Base-by-base conservation (phyloP, 805 yeast genomes). In the Candida andamanensis region DNA sequence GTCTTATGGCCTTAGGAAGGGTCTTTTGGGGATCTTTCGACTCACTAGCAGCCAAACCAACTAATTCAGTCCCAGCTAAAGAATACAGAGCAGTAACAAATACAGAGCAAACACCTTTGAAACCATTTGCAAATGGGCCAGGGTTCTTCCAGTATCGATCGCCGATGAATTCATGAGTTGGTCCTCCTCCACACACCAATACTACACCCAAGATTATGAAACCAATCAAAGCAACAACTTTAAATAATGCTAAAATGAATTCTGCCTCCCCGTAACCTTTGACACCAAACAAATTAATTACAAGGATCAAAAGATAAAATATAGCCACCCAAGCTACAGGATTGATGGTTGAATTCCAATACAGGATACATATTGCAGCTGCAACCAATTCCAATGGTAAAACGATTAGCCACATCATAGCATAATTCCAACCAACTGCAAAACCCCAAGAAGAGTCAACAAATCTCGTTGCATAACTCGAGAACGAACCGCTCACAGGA, bases 1-100 rank as follows among this genome's bases (percentile, higher is more conserved):
- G 69, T 35, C 58, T 58, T 20, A 63, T 56, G 11, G 72, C 72
- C 28, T 49, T 54, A 10, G 72, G 72, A 33, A 65, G 49, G 2
- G 60, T 52, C 28, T 54, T 52, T 13, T 58, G 37, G 2, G 72
- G 72, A 41, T 65, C 56, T 23, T 49, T 52, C 3, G 64, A 56
- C 43, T 65, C 72, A 9, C 63, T 61, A 15, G 60, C 55, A 5
- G 67, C 61, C 29, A 60, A 50, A 8, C 63, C 66, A 15, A 59
- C 60, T 47, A 60, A 50, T 41, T 60, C 67, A 24, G 56, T 46
- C 10, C 67, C 67, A 2, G 62, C 65, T 22, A 60, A 47, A 17
- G 58, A 49, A 35, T 58, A 60, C 8, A 60, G 52, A 2, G 67
- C 67, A 1, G 66, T 58, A 13, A 60, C 58, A 30, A 60, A 60